Evolutionary conservation across 2,329 filamentous ascomycete genomes (phyloP).

Genomic region (Paracorniculantispora psalliotae): DNA sequence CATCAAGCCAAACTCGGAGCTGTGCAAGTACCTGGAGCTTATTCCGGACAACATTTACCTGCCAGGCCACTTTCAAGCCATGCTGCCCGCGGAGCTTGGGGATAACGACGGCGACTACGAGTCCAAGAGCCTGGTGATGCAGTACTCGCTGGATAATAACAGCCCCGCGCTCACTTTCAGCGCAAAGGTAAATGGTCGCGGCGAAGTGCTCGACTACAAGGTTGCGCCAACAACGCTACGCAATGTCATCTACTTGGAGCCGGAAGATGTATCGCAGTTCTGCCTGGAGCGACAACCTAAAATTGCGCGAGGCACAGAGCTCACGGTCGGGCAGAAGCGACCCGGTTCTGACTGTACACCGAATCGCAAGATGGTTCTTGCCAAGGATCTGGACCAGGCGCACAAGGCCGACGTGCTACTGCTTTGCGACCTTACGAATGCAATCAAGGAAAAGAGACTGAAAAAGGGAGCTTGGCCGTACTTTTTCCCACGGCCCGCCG

Average conservation of each 20-base stretch:
- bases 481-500: conserved; percentile 39
- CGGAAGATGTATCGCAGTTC: conserved; percentile 42
- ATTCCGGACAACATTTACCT: conserved; percentile 57
- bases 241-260: conserved; percentile 54
- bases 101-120: conserved; percentile 25
- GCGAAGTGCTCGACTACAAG: conserved; percentile 49
- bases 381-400: conserved; percentile 36
- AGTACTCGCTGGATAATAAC: conserved; percentile 50
- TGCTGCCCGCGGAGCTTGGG: conserved; percentile 45
- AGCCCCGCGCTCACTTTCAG: conserved; percentile 58
- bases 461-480: conserved; percentile 45
- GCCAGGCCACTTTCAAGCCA: conserved; percentile 51
- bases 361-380: conserved; percentile 39
- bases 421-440: conserved; percentile 44
- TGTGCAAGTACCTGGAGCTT: conserved; percentile 58
- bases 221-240: conserved; percentile 50
- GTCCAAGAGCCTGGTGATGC: conserved; percentile 37
- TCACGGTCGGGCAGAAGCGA: conserved; percentile 25
- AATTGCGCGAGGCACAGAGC: conserved; percentile 22
- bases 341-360: conserved; percentile 17
- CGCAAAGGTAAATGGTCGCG: conserved; percentile 48
- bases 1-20: conserved; percentile 52
- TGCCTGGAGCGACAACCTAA: conserved; percentile 30
- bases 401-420: conserved; percentile 43
- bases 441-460: conserved; percentile 38